Evolutionary conservation across 2,329 filamentous ascomycete genomes (phyloP), one percentile per base, ranked within the genome.

Genomic region (Diaporthe amygdali): DNA sequence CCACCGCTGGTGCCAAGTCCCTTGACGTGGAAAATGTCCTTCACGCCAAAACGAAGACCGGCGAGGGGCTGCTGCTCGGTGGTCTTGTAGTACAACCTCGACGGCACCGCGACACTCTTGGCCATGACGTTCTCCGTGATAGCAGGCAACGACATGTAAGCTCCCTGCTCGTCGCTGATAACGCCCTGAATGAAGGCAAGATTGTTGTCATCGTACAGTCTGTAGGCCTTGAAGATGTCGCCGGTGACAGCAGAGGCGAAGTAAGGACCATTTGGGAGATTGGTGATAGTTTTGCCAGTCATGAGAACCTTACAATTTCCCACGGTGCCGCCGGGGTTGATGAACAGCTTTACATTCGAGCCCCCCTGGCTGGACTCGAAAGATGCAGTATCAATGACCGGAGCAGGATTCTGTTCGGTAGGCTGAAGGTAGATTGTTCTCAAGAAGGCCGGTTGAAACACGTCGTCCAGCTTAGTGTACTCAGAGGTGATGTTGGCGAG

Each of bases 11-110:
- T 89, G 44, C 84, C 84, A 2, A 90, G 77, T 2, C 90, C 90
- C 1, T 74, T 74, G 2, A 77, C 71, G 3, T 73, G 83, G 75
- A 85, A 90, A 56, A 91, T 88, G 74, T 92, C 91, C 77, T 92
- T 93, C 68, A 92, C 83, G 0, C 85, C 90, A 0, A 92, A 77
- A 22, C 90, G 84, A 4, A 91, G 85, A 22, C 91, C 90, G 6
- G 88, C 87, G 0, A 92, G 81, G 0, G 89, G 90, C 75, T 88
- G 85, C n/a, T 84, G 81, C 0, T 78, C 75, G 0, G 86, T 88
- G 55, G 83, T 85, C 2, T 83, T 86, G 78, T 83, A 89, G 79
- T 91, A 91, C 0, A 92, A 80, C 12, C 90, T 84, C 8, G 89
- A 91, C 5, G 90, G 89, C 0, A 92, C 90, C 75, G 70, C 84